Conservation (phyloP, 306 rosid genomes). For the Vigna unguiculata region DNA sequence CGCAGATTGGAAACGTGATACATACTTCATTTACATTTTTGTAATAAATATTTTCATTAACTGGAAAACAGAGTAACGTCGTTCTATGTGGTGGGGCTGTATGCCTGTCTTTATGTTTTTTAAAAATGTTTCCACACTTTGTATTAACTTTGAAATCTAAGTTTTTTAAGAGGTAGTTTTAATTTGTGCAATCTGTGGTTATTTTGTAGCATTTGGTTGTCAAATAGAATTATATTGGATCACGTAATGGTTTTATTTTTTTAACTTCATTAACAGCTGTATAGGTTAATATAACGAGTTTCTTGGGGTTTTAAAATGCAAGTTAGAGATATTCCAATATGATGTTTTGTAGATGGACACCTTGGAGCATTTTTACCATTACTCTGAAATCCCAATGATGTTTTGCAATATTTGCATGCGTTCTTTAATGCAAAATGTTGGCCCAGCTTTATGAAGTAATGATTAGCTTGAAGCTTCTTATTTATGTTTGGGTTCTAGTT, state of each 20-base stretch:
- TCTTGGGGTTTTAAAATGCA: slow-evolving; percentile 4
- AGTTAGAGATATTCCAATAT: background rate
- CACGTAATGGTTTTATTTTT: slow-evolving; percentile 29
- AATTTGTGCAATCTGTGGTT: background rate
- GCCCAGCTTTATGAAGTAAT: slow-evolving; percentile 3
- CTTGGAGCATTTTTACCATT: slow-evolving; percentile 1
- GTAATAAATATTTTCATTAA: slow-evolving; percentile 19
- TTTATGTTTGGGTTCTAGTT: slow-evolving; percentile 28
- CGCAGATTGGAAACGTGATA: background rate
- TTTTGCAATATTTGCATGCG: background rate
- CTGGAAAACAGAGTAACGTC: slow-evolving; percentile 27
- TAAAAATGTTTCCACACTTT: too few species aligned
- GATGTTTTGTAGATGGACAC: slow-evolving; percentile 1
- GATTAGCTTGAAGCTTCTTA: slow-evolving; percentile 27
- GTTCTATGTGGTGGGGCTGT: slow-evolving; percentile 2
- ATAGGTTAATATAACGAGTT: background rate
- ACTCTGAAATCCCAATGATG: background rate
- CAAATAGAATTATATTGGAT: slow-evolving; percentile 24
- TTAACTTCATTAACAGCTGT: slow-evolving; percentile 21
- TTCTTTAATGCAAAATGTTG: slow-evolving; percentile 13
- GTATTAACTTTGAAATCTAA: background rate
- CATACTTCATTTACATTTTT: slow-evolving; percentile 27
- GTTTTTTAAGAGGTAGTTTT: background rate
- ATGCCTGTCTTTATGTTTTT: background rate
- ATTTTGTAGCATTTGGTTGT: slow-evolving; percentile 24